phyloP scores from a whole-genome alignment of 495 filamentous ascomycete genomes.

The Lepraria neglecta region DNA sequence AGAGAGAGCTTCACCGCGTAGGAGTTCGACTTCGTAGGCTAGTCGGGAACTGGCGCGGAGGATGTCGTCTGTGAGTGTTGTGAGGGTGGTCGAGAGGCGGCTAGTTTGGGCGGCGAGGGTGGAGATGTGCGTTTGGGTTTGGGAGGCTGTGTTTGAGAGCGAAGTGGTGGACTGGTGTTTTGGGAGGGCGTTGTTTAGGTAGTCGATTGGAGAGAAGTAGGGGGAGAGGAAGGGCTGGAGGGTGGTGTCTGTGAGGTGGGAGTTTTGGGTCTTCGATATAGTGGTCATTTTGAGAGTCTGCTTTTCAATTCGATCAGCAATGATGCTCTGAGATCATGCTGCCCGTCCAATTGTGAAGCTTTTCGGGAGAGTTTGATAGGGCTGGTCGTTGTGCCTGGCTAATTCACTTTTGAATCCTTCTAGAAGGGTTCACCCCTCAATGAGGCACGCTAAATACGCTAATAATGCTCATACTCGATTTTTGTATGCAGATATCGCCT shows the following conservation, averaged over 20 bases:
- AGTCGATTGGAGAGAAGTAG: conserved; percentile 62
- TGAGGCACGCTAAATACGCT: too few species aligned
- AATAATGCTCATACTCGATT: too few species aligned
- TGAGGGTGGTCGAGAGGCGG: conserved; percentile 73
- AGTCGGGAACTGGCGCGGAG: conserved; percentile 76
- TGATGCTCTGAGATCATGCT: neutral
- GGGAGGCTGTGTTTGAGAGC: conserved; percentile 68
- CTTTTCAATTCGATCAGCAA: conserved; percentile 17
- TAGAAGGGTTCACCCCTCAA: too few species aligned
- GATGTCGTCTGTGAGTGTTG: conserved; percentile 89
- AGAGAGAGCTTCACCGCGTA: conserved; percentile 76
- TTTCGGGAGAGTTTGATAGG: neutral
- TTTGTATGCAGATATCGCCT: too few species aligned
- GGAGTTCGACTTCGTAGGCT: conserved; percentile 89
- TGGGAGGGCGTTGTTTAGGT: conserved; percentile 63
- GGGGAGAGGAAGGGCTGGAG: conserved; percentile 59
- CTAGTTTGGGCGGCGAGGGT: conserved; percentile 83
- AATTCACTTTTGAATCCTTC: too few species aligned
- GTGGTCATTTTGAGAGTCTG: conserved; percentile 21
- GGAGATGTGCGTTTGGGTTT: conserved; percentile 76
- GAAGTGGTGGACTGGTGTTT: conserved; percentile 38
- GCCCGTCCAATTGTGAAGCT: too few species aligned
- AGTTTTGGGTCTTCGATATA: conserved; percentile 39
- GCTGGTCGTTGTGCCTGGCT: conserved; percentile 1
- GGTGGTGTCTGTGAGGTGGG: conserved; percentile 56